These are phyloP conservation scores for Glomus cerebriforme DNA, from an alignment of 192 early-diverging fungal species.

Conservation along the genomic window DNA sequence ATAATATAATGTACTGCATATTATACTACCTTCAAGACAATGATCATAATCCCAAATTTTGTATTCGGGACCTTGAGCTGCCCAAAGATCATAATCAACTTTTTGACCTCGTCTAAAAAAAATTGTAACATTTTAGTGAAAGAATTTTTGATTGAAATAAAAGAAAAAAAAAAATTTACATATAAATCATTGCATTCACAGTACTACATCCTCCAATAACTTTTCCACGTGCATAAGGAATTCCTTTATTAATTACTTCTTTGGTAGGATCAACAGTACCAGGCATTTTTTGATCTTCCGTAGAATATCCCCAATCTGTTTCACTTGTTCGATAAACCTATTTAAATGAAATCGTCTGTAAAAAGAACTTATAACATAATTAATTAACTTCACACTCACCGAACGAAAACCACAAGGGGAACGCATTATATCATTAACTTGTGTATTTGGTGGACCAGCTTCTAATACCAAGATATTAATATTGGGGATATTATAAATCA, in stretches of 20 bases:
- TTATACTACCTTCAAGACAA: background rate
- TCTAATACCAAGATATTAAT: no score
- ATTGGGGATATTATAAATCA: no score
- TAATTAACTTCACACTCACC: no score
- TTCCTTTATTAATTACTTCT: background rate
- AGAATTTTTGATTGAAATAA: background rate
- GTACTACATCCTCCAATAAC: conserved; percentile 6
- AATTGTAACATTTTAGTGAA: background rate
- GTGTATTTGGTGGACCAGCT: no score
- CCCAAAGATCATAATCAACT: background rate
- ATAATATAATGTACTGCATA: background rate
- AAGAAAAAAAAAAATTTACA: background rate
- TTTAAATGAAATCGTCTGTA: no score
- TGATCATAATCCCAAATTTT: conserved; percentile 15
- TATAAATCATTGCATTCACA: background rate
- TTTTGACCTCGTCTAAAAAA: background rate
- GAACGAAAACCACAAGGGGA: no score
- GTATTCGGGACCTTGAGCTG: background rate
- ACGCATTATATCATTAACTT: no score
- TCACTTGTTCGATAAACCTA: no score
- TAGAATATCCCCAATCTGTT: no score
- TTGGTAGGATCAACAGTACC: background rate
- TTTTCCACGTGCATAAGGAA: background rate
- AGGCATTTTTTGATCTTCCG: no score
- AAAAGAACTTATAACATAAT: no score